These are phyloP conservation scores for Diplogelasinospora grovesii DNA, from an alignment of 495 filamentous ascomycete genomes.

Conservation along the genomic window DNA sequence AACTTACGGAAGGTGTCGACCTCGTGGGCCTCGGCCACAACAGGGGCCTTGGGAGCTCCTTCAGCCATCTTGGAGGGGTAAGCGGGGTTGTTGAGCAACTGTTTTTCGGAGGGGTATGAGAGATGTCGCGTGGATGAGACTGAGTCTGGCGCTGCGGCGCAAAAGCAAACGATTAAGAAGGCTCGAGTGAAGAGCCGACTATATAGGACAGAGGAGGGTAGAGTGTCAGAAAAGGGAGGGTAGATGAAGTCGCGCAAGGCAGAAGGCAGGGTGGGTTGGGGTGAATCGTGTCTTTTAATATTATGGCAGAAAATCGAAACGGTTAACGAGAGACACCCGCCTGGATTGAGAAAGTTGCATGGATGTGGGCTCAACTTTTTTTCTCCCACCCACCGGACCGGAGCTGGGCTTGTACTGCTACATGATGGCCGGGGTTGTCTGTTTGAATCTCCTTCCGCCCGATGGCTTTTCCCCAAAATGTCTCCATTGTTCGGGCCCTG, in stretches of 20 bases:
- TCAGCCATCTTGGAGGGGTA: slow-evolving; percentile 57
- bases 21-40: slow-evolving; percentile 79
- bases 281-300: slow-evolving; percentile 17
- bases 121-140: not conserved
- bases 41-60: slow-evolving; percentile 50
- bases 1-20: slow-evolving; percentile 70
- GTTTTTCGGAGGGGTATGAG: not conserved
- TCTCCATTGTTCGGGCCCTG: no score
- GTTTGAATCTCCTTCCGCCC: slow-evolving; percentile 1
- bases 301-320: slow-evolving; percentile 21
- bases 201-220: no score
- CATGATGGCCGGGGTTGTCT: not conserved
- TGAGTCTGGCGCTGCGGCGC: not conserved
- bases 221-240: no score
- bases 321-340: slow-evolving; percentile 20
- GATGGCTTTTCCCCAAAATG: no score
- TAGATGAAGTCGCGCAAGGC: not conserved
- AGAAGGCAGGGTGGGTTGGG: slow-evolving; percentile 8
- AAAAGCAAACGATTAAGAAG: not conserved
- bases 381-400: slow-evolving; percentile 13
- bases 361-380: slow-evolving; percentile 13
- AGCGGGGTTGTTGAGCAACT: slow-evolving; percentile 21
- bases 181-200: not conserved
- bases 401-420: slow-evolving; percentile 19
- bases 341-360: slow-evolving; percentile 20